Evolutionary conservation across 2,329 filamentous ascomycete genomes (phyloP).

Genomic region (Pestalotiopsis sp.): DNA sequence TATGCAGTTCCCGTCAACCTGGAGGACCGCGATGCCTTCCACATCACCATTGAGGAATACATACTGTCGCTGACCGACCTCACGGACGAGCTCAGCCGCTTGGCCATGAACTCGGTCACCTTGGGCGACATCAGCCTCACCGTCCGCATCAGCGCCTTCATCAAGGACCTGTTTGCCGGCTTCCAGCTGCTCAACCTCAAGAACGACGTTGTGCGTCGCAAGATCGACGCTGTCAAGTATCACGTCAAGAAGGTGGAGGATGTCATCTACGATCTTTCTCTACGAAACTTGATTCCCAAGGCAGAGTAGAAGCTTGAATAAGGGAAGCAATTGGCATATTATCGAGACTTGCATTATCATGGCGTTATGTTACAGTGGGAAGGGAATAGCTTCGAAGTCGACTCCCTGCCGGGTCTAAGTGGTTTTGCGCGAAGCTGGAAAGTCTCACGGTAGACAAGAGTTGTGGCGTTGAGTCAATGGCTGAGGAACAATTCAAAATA

Average conservation of each 20-base stretch:
- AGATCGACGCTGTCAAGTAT: constrained; percentile 94
- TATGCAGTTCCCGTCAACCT: constrained; percentile 83
- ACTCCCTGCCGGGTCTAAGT: too few species aligned
- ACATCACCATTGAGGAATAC: constrained; percentile 97
- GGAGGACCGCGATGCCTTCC: constrained; percentile 87
- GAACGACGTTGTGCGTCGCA: constrained; percentile 86
- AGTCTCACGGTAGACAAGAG: neutral
- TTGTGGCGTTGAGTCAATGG: neutral
- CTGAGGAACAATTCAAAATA: neutral
- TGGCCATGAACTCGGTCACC: constrained; percentile 93
- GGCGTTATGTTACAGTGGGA: neutral
- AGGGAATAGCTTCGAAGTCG: neutral
- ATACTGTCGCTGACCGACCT: constrained; percentile 84
- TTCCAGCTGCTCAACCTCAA: constrained; percentile 98
- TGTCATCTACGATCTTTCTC: constrained; percentile 91
- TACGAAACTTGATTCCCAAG: constrained; percentile 77
- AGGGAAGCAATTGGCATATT: neutral
- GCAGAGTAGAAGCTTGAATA: neutral
- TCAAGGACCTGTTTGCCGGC: constrained; percentile 93
- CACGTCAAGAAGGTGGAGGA: constrained; percentile 98
- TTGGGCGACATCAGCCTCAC: constrained; percentile 86
- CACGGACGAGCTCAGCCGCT: constrained; percentile 85
- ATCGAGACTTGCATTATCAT: neutral
- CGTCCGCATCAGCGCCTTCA: constrained; percentile 84
- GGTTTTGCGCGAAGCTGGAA: neutral